Evolutionary conservation across 768 basidiomycete species (phyloP).

Genomic region (Boletus bicolor): DNA sequence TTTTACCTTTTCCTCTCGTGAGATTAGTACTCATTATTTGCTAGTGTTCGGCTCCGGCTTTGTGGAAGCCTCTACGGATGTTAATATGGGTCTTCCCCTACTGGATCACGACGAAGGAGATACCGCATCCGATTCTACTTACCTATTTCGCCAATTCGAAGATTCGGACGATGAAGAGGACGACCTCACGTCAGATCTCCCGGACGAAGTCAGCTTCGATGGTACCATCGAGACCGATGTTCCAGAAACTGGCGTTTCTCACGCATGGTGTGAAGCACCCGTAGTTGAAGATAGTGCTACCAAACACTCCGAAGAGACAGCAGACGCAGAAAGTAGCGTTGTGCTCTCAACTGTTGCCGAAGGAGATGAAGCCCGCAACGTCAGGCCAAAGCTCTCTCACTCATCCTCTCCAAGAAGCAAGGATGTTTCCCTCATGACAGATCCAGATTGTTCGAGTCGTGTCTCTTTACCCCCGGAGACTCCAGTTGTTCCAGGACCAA

Average conservation of each 20-base stretch:
- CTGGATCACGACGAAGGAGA: conserved; percentile 37
- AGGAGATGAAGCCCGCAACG: conserved; percentile 27
- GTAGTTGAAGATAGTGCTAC: conserved; percentile 4
- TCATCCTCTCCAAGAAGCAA: conserved; percentile 39
- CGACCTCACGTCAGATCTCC: conserved; percentile 35
- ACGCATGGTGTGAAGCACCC: neutral
- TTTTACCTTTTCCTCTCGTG: neutral
- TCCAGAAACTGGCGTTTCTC: conserved; percentile 6
- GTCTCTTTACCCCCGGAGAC: neutral
- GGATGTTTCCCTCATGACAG: conserved; percentile 18
- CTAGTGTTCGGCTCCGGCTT: conserved; percentile 76
- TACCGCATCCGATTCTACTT: conserved; percentile 50
- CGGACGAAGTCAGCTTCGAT: conserved; percentile 33
- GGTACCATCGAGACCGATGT: conserved; percentile 23
- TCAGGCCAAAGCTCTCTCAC: conserved; percentile 34
- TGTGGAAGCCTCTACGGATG: conserved; percentile 49
- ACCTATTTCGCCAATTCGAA: conserved; percentile 35
- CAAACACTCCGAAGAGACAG: conserved; percentile 1
- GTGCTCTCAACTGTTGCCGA: neutral
- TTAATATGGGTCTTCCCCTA: conserved; percentile 21
- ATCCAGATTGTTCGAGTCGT: conserved; percentile 1
- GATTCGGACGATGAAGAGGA: conserved; percentile 57
- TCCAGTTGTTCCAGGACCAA: conserved; percentile 39
- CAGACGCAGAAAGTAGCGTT: neutral
- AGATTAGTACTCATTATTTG: neutral